Conservation (phyloP, 768 basidiomycete genomes). For the Agrocybe pediades region DNA sequence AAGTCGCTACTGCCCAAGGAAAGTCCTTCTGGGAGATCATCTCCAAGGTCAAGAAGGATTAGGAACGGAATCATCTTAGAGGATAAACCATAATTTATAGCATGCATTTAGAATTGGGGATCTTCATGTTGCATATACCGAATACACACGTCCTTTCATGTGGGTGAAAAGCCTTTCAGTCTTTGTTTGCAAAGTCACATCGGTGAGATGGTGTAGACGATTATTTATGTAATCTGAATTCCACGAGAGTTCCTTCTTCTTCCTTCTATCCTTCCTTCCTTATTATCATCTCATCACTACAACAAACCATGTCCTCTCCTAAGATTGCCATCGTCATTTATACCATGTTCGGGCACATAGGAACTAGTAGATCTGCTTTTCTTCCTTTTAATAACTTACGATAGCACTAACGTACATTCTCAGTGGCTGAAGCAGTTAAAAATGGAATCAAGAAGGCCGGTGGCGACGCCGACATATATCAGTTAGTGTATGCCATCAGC, state of each 20-base stretch:
- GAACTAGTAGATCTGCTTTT: conserved; percentile 47
- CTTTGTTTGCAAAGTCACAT: too few species aligned
- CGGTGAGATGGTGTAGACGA: too few species aligned
- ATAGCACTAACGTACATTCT: conserved; percentile 1
- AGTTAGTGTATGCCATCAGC: conserved; percentile 30
- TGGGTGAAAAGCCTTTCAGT: too few species aligned
- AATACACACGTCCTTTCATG: too few species aligned
- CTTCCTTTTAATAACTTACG: not conserved
- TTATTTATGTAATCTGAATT: not conserved
- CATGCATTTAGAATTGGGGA: too few species aligned
- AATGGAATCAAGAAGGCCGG: conserved; percentile 35
- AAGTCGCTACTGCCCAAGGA: conserved; percentile 61
- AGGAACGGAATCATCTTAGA: too few species aligned
- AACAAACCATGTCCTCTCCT: conserved; percentile 46
- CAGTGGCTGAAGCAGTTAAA: conserved; percentile 64
- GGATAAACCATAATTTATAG: too few species aligned
- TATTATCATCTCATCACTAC: not conserved
- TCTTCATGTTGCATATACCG: too few species aligned
- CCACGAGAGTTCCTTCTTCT: not conserved
- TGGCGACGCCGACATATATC: conserved; percentile 40
- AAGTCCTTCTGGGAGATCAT: conserved; percentile 54
- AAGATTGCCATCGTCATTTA: conserved; percentile 74
- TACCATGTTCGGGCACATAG: conserved; percentile 74
- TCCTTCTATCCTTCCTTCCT: not conserved
- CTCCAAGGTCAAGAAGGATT: conserved; percentile 34